Conservation (phyloP, 805 yeast genomes). For the Nakazawaea holstii region DNA sequence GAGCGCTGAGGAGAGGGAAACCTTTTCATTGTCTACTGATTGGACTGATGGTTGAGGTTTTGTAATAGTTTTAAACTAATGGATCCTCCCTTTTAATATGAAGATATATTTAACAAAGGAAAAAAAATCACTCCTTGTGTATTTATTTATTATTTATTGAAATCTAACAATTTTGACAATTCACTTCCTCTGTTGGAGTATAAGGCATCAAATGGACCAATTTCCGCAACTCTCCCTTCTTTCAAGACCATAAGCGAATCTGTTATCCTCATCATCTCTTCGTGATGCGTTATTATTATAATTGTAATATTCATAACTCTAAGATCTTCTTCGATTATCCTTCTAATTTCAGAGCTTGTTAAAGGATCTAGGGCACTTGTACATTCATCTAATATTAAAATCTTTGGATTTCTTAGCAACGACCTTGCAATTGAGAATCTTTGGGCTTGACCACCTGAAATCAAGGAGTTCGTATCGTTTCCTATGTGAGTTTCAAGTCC, state of each 20-base stretch:
- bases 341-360: constrained; percentile 45
- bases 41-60: too few species aligned
- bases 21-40: not conserved
- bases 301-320: constrained; percentile 30
- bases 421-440: constrained; percentile 83
- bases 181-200: constrained; percentile 4
- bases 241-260: constrained; percentile 44
- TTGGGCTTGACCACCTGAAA: constrained; percentile 93
- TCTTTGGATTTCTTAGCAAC: constrained; percentile 55
- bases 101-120: not conserved
- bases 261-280: constrained; percentile 57
- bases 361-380: constrained; percentile 80
- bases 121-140: too few species aligned
- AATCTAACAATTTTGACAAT: constrained; percentile 6
- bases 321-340: constrained; percentile 36
- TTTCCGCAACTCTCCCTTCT: constrained; percentile 42
- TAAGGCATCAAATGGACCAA: constrained; percentile 28
- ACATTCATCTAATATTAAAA: constrained; percentile 81
- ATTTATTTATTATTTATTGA: not conserved
- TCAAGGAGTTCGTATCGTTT: constrained; percentile 32
- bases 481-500: constrained; percentile 60
- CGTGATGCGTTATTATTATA: constrained; percentile 70
- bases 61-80: too few species aligned
- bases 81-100: not conserved
- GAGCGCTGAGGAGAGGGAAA: not conserved